Evolutionary conservation across 768 basidiomycete genomes (phyloP).

Genomic region (Lactarius tabidus): DNA sequence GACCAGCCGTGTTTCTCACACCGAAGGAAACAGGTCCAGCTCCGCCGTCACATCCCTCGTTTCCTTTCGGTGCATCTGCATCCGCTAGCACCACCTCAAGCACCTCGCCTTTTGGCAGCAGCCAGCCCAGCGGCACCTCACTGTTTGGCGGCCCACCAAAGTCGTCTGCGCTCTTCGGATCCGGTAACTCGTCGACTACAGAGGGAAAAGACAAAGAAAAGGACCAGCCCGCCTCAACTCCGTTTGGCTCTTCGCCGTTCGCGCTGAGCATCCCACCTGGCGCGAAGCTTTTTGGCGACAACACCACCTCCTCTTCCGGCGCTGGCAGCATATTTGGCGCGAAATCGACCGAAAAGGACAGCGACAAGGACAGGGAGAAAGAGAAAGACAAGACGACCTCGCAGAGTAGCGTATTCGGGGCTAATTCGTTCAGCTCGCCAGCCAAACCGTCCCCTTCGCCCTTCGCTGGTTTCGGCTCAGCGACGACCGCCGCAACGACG

Average conservation of each 20-base stretch:
- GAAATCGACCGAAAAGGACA: constrained; percentile 13
- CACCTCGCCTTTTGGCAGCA: constrained; percentile 13
- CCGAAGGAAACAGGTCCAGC: constrained; percentile 7
- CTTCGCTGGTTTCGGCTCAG: constrained; percentile 6
- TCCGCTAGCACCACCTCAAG: not conserved
- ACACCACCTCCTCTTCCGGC: not conserved
- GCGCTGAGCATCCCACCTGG: constrained; percentile 3
- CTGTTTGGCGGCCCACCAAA: constrained; percentile 17
- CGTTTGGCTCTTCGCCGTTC: not conserved
- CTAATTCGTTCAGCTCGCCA: constrained; percentile 4
- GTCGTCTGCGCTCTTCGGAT: constrained; percentile 6
- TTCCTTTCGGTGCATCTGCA: constrained; percentile 19
- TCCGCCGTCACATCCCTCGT: constrained; percentile 13
- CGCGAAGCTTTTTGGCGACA: constrained; percentile 11
- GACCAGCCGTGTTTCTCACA: not conserved
- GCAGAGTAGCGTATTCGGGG: constrained; percentile 10
- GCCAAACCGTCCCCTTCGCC: constrained; percentile 11
- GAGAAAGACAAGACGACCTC: not conserved
- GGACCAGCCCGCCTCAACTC: constrained; percentile 1
- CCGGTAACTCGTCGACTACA: not conserved
- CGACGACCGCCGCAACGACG: constrained; percentile 7
- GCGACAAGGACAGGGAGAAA: constrained; percentile 20
- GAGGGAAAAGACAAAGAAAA: constrained; percentile 12
- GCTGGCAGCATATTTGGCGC: constrained; percentile 17
- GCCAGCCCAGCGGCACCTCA: not conserved